Conservation (phyloP, 768 basidiomycete species). For the Leccinum subgranulosum region DNA sequence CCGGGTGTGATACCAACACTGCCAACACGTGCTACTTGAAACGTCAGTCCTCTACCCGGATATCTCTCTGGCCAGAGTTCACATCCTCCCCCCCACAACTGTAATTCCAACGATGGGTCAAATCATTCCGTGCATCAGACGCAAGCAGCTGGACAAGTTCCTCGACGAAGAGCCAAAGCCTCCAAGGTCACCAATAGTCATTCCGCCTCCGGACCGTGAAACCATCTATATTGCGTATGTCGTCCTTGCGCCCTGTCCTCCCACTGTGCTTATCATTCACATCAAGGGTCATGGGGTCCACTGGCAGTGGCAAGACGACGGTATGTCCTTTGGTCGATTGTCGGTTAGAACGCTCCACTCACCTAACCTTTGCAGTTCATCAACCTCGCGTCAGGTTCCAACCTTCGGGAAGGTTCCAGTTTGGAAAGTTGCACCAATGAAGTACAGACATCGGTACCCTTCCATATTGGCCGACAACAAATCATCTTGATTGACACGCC, state of each 20-base stretch:
- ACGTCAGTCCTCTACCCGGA: slow-evolving; percentile 24
- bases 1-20: slow-evolving; percentile 29
- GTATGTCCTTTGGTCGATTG: slow-evolving; percentile 13
- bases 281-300: slow-evolving; percentile 33
- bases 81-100: slow-evolving; percentile 14
- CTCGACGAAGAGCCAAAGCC: slow-evolving; percentile 26
- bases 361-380: slow-evolving; percentile 31
- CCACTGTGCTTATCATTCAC: slow-evolving; percentile 24
- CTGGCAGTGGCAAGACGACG: slow-evolving; percentile 35
- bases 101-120: slow-evolving; percentile 26
- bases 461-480: slow-evolving; percentile 29
- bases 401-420: slow-evolving; percentile 30
- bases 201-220: slow-evolving; percentile 16
- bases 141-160: slow-evolving; percentile 25
- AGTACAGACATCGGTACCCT: slow-evolving; percentile 29
- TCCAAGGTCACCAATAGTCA: slow-evolving; percentile 7
- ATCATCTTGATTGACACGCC: slow-evolving; percentile 59
- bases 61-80: slow-evolving; percentile 23
- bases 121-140: slow-evolving; percentile 22
- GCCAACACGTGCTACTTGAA: slow-evolving; percentile 27
- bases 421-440: slow-evolving; percentile 36
- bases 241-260: background rate
- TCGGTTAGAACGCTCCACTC: background rate
- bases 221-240: slow-evolving; percentile 31
- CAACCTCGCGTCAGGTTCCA: slow-evolving; percentile 34